Evolutionary conservation across 2,329 filamentous ascomycete species (phyloP).

Genomic region (Pestalotiopsis sp.): DNA sequence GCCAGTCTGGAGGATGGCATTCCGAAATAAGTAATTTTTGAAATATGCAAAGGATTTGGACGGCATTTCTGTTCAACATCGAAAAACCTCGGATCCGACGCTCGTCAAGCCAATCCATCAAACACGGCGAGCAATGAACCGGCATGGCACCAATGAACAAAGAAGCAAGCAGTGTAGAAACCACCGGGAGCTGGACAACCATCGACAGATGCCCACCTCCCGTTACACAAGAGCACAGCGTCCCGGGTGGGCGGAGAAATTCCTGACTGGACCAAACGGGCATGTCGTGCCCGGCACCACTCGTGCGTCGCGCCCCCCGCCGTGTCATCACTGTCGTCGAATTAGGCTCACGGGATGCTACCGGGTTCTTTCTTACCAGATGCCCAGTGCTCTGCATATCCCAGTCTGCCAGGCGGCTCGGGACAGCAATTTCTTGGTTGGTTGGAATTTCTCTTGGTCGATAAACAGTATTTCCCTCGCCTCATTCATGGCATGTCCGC

Average conservation of each 20-base stretch:
- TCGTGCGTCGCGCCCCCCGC: background rate
- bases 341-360: background rate
- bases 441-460: too few species aligned
- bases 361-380: too few species aligned
- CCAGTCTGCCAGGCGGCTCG: background rate
- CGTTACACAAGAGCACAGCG: background rate
- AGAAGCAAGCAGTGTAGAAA: background rate
- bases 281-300: background rate
- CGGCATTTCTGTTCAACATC: too few species aligned
- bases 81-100: too few species aligned
- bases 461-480: too few species aligned
- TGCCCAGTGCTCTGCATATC: too few species aligned
- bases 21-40: too few species aligned
- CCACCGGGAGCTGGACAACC: background rate
- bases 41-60: too few species aligned
- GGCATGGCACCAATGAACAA: background rate
- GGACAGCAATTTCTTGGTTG: background rate
- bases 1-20: too few species aligned
- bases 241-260: background rate
- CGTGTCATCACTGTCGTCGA: background rate
- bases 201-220: background rate
- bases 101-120: too few species aligned
- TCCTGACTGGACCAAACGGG: background rate
- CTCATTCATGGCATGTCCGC: too few species aligned
- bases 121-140: too few species aligned